phyloP scores from a whole-genome alignment of 306 rosid species.

The Gillenia trifoliata region DNA sequence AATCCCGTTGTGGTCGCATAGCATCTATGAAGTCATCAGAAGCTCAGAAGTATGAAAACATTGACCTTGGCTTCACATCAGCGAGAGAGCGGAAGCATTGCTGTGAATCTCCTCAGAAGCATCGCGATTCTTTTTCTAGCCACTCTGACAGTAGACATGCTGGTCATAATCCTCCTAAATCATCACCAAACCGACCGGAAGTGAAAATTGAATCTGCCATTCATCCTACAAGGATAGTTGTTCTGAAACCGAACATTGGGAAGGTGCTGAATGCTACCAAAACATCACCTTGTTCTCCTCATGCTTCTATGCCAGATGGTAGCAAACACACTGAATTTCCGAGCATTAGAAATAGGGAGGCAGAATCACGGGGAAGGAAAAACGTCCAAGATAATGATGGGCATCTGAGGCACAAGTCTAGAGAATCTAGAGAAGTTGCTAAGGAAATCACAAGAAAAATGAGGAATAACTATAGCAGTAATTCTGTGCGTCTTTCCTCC shows the following conservation, averaged over 20 bases:
- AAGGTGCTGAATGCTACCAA: conserved; percentile 45
- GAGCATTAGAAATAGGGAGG: conserved; percentile 36
- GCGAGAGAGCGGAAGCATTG: conserved; percentile 39
- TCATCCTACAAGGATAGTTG: conserved; percentile 76
- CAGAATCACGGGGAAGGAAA: conserved; percentile 34
- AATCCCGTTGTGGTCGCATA: conserved; percentile 39
- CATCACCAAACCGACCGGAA: conserved; percentile 38
- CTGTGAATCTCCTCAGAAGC: conserved; percentile 46
- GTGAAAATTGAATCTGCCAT: conserved; percentile 36
- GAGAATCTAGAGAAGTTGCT: conserved; percentile 75
- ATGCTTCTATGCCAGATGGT: conserved; percentile 38
- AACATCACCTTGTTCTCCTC: conserved; percentile 59
- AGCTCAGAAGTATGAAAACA: conserved; percentile 32
- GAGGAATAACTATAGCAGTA: conserved; percentile 43
- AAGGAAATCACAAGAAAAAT: conserved; percentile 75
- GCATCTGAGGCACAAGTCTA: conserved; percentile 47
- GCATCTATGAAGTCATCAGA: conserved; percentile 39
- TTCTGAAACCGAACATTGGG: conserved; percentile 85
- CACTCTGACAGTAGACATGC: conserved; percentile 42
- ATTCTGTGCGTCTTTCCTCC: conserved; percentile 37
- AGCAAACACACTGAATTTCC: conserved; percentile 42
- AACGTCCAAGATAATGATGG: conserved; percentile 32
- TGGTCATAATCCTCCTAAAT: conserved; percentile 35
- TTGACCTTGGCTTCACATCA: conserved; percentile 39
- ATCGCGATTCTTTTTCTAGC: conserved; percentile 30